phyloP scores from a whole-genome alignment of 2,329 filamentous ascomycete species.

The Xylaria sp. region DNA sequence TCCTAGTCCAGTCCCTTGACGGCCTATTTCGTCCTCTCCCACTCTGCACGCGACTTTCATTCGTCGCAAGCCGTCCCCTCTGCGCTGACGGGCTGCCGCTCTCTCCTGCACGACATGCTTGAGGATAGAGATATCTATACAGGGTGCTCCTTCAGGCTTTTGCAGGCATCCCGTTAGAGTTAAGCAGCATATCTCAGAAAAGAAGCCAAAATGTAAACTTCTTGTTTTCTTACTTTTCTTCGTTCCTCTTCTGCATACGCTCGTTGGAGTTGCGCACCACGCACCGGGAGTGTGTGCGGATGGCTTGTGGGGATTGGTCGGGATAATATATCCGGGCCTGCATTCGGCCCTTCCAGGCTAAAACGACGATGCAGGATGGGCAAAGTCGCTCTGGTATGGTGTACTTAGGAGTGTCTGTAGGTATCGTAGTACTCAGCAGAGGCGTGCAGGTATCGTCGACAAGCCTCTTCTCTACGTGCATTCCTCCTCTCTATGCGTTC shows the following conservation, averaged over 20 bases:
- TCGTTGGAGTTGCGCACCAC: slow-evolving; percentile 21
- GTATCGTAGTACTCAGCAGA: no score
- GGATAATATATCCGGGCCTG: slow-evolving; percentile 45
- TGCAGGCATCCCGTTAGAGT: slow-evolving; percentile 15
- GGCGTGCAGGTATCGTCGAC: slow-evolving; percentile 16
- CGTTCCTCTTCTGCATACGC: slow-evolving; percentile 12
- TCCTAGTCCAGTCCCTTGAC: slow-evolving; percentile 12
- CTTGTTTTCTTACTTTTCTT: background rate
- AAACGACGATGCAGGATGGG: slow-evolving; percentile 43
- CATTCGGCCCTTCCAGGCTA: slow-evolving; percentile 52
- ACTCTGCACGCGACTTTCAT: slow-evolving; percentile 18
- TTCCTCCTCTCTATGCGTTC: slow-evolving; percentile 20
- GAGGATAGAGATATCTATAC: background rate
- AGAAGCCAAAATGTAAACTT: background rate
- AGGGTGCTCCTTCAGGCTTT: background rate
- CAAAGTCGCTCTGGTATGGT: slow-evolving; percentile 15
- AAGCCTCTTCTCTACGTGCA: slow-evolving; percentile 36
- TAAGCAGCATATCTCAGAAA: background rate
- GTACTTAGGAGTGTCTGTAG: background rate
- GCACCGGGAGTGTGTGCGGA: slow-evolving; percentile 32
- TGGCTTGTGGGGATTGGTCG: slow-evolving; percentile 43
- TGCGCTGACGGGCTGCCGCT: slow-evolving; percentile 16
- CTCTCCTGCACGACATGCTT: slow-evolving; percentile 25
- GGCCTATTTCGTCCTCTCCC: background rate
- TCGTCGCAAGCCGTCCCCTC: slow-evolving; percentile 10